phyloP scores from a whole-genome alignment of 768 basidiomycete genomes.

The Suillus lakei region DNA sequence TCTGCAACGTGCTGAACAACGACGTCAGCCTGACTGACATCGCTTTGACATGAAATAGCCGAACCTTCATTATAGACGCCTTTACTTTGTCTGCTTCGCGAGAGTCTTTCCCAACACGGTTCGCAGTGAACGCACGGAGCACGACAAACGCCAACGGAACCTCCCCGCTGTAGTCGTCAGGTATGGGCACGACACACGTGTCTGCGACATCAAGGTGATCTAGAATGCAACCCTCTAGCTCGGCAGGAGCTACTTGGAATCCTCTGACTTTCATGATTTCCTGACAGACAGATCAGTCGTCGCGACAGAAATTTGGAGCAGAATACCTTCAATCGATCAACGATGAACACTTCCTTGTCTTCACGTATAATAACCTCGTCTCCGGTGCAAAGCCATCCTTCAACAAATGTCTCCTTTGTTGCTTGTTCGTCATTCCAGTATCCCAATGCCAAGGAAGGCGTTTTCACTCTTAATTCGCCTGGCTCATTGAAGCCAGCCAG shows the following conservation, averaged over 20 bases:
- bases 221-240: slow-evolving; percentile 68
- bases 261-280: slow-evolving; percentile 76
- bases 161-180: slow-evolving; percentile 76
- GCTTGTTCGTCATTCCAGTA: slow-evolving; percentile 63
- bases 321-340: slow-evolving; percentile 65
- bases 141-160: slow-evolving; percentile 73
- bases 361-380: slow-evolving; percentile 62
- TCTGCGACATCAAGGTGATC: slow-evolving; percentile 63
- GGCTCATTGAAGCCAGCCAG: slow-evolving; percentile 57
- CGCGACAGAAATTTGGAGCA: background rate
- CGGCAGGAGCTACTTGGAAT: slow-evolving; percentile 78
- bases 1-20: slow-evolving; percentile 52
- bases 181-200: slow-evolving; percentile 66
- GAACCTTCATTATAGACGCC: slow-evolving; percentile 54
- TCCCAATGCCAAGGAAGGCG: slow-evolving; percentile 44
- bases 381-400: slow-evolving; percentile 78
- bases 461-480: slow-evolving; percentile 61
- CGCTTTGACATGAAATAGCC: slow-evolving; percentile 3
- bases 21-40: slow-evolving; percentile 5
- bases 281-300: slow-evolving; percentile 30
- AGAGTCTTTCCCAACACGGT: slow-evolving; percentile 36
- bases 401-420: slow-evolving; percentile 68
- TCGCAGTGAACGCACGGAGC: slow-evolving; percentile 45
- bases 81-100: slow-evolving; percentile 42
- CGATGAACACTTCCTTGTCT: slow-evolving; percentile 60